These are phyloP conservation scores for Candida yuanshanica DNA, from an alignment of 805 yeast genomes.

Conservation along the genomic window DNA sequence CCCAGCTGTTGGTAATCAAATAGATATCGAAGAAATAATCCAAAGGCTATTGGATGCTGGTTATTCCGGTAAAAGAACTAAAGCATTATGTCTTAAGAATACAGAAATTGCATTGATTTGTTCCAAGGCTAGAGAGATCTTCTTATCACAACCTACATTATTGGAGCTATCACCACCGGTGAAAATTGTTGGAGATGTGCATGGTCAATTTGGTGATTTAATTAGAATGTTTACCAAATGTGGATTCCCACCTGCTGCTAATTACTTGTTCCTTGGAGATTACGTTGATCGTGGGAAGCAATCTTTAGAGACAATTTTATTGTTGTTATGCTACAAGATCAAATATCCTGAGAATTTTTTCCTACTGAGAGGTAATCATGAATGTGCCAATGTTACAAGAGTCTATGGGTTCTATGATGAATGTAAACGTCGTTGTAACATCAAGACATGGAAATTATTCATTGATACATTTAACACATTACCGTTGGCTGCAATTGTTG, in stretches of 20 bases:
- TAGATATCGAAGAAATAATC: conserved; percentile 80
- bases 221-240: conserved; percentile 95
- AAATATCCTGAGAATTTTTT: conserved; percentile 98
- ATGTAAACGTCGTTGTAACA: conserved; percentile 96
- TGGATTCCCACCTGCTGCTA: conserved; percentile 98
- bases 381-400: conserved; percentile 96
- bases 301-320: conserved; percentile 90
- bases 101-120: conserved; percentile 87
- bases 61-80: conserved; percentile 89
- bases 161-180: conserved; percentile 86
- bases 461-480: conserved; percentile 97
- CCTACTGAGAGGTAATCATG: conserved; percentile 96
- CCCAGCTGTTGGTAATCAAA: conserved; percentile 7
- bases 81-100: conserved; percentile 80
- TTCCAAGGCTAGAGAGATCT: conserved; percentile 81
- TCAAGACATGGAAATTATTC: conserved; percentile 97
- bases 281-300: conserved; percentile 99
- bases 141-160: conserved; percentile 83
- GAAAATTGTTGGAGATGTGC: conserved; percentile 94
- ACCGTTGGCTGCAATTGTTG: conserved; percentile 97
- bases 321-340: conserved; percentile 90
- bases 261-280: conserved; percentile 92
- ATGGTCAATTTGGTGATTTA: conserved; percentile 96
- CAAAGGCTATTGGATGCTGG: conserved; percentile 94
- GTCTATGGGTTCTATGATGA: conserved; percentile 98